Evolutionary conservation across 768 basidiomycete genomes (phyloP).

Genomic region (Asterophora lycoperdoides): DNA sequence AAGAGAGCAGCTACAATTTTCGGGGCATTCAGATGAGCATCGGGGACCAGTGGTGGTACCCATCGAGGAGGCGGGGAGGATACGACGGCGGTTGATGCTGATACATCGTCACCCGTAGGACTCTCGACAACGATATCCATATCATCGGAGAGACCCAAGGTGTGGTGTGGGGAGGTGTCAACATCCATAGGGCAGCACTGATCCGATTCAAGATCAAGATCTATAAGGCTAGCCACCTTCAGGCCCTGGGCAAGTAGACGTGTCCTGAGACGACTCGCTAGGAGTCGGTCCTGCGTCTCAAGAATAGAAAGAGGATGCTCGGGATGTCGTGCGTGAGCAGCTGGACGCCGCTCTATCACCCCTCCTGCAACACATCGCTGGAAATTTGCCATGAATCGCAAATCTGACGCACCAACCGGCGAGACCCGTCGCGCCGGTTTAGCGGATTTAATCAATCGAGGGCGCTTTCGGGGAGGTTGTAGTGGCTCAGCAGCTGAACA

Average conservation of each 20-base stretch:
- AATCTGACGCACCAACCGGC: constrained; percentile 11
- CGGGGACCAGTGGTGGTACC: not conserved
- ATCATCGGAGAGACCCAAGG: constrained; percentile 13
- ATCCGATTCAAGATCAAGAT: constrained; percentile 8
- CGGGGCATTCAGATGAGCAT: constrained; percentile 5
- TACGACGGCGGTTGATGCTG: not conserved
- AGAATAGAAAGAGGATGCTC: constrained; percentile 1
- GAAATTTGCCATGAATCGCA: constrained; percentile 16
- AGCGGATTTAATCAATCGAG: constrained; percentile 13
- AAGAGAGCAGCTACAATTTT: constrained; percentile 17
- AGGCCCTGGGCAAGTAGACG: constrained; percentile 15
- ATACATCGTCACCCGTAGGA: not conserved
- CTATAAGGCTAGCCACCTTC: constrained; percentile 10
- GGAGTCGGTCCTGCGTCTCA: constrained; percentile 16
- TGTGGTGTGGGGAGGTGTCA: constrained; percentile 4
- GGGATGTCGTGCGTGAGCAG: not conserved
- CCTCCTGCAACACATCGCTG: constrained; percentile 18
- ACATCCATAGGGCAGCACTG: constrained; percentile 11
- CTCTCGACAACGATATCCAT: constrained; percentile 21
- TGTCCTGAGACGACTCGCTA: constrained; percentile 17
- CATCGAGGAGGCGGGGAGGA: constrained; percentile 8
- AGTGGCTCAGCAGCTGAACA: constrained; percentile 5
- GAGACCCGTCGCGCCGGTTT: constrained; percentile 7
- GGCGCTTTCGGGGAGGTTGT: constrained; percentile 21
- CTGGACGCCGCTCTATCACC: constrained; percentile 9